Conservation (phyloP, 768 basidiomycete genomes). For the Exidia glandulosa region DNA sequence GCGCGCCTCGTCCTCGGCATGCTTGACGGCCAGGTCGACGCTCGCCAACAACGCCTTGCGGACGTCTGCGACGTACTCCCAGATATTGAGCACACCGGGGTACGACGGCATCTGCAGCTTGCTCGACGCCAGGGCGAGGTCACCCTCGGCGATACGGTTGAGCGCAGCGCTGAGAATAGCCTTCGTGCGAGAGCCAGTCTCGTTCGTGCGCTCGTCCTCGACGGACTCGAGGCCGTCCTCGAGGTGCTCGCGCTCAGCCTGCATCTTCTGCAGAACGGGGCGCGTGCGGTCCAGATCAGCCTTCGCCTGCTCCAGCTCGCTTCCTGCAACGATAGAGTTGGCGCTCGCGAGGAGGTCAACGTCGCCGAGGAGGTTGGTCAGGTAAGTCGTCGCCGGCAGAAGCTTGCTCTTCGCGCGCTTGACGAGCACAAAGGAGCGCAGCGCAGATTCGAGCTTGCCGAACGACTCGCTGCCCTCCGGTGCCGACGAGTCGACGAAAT, state of each 20-base stretch:
- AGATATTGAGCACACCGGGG: slow-evolving; percentile 70
- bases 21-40: slow-evolving; percentile 65
- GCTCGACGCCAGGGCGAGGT: slow-evolving; percentile 44
- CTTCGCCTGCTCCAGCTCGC: slow-evolving; percentile 62
- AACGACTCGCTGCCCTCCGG: slow-evolving; percentile 64
- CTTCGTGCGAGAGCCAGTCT: slow-evolving; percentile 43
- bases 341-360: slow-evolving; percentile 77
- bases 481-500: slow-evolving; percentile 89
- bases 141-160: slow-evolving; percentile 65
- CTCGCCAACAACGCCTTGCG: slow-evolving; percentile 65
- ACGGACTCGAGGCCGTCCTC: slow-evolving; percentile 68
- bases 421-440: slow-evolving; percentile 90
- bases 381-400: slow-evolving; percentile 83
- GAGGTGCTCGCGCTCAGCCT: slow-evolving; percentile 54
- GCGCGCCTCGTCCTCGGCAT: slow-evolving; percentile 79
- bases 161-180: slow-evolving; percentile 54
- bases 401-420: slow-evolving; percentile 97
- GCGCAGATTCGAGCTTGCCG: slow-evolving; percentile 75
- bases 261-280: slow-evolving; percentile 86
- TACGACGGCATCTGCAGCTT: slow-evolving; percentile 58
- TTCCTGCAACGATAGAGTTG: slow-evolving; percentile 77
- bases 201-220: slow-evolving; percentile 64
- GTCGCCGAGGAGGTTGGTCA: slow-evolving; percentile 81
- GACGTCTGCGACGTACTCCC: slow-evolving; percentile 80
- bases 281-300: slow-evolving; percentile 55